Evolutionary conservation across 345 rosid genomes (phyloP).

Genomic region (Zanthoxylum bungeanum): DNA sequence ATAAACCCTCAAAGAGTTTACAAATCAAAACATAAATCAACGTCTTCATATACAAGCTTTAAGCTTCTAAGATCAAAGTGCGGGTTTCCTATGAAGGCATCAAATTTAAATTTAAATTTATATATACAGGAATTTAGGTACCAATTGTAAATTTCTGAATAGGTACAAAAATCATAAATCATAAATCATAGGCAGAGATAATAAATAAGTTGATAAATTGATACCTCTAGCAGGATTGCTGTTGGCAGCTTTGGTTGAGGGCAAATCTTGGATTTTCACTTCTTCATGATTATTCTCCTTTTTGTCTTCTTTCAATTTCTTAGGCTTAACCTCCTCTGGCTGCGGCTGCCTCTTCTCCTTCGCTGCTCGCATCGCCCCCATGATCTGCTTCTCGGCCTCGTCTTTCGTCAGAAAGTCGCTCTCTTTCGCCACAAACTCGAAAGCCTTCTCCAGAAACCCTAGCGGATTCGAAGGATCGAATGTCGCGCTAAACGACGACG

Average conservation of each 20-base stretch:
- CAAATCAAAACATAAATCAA: background rate
- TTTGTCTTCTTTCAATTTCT: constrained; percentile 37
- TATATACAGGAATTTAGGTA: background rate
- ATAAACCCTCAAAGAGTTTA: background rate
- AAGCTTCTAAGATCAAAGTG: too few relatives aligned
- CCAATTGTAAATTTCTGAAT: too few relatives aligned
- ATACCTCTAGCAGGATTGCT: background rate
- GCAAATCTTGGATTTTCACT: background rate
- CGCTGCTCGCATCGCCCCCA: constrained; percentile 42
- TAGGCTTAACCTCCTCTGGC: constrained; percentile 20
- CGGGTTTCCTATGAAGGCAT: background rate
- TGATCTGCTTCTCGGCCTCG: constrained; percentile 66
- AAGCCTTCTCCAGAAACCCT: constrained; percentile 57
- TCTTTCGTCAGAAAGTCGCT: constrained; percentile 60
- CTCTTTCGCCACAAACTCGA: constrained; percentile 68
- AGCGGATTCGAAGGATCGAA: constrained; percentile 69
- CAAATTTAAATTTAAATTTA: background rate
- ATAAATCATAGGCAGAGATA: background rate
- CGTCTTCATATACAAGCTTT: too few relatives aligned
- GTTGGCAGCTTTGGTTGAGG: too few relatives aligned
- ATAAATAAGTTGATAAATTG: background rate
- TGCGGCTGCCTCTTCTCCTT: constrained; percentile 44
- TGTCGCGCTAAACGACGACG: constrained; percentile 43
- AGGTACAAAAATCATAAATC: too few relatives aligned
- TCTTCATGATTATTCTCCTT: constrained; percentile 24